Conservation (phyloP, 495 filamentous ascomycete species). For the Tuber calosporum region DNA sequence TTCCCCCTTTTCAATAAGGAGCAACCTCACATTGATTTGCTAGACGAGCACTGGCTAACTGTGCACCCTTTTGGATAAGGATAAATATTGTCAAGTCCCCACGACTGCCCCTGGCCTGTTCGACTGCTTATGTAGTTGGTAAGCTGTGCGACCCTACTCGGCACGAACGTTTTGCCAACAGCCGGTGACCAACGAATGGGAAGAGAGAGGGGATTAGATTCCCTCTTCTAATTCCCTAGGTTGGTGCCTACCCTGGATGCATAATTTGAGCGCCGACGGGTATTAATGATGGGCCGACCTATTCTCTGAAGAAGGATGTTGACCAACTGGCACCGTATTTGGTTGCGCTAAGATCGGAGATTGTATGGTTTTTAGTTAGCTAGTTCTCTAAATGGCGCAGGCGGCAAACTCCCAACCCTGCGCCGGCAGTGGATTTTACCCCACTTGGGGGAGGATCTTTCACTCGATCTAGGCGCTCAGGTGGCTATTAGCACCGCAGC, state of each 20-base stretch:
- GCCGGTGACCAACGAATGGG: not conserved
- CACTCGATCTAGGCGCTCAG: not conserved
- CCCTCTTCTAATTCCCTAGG: not conserved
- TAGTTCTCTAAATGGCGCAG: not conserved
- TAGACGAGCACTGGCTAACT: not conserved
- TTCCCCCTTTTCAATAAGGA: not conserved
- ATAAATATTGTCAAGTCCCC: no score
- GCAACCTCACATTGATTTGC: not conserved
- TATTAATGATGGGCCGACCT: not conserved
- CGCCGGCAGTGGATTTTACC: not conserved
- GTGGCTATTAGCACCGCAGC: not conserved
- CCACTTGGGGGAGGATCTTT: not conserved
- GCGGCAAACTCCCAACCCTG: not conserved
- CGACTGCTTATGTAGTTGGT: not conserved
- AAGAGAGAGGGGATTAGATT: not conserved
- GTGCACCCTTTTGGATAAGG: no score
- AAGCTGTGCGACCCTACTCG: not conserved
- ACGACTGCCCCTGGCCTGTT: not conserved
- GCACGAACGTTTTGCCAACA: not conserved
- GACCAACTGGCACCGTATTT: not conserved
- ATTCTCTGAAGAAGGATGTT: not conserved
- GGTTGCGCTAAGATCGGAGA: not conserved
- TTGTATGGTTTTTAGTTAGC: not conserved
- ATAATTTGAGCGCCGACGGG: not conserved
- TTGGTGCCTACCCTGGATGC: not conserved